Evolutionary conservation across 2,329 filamentous ascomycete species (phyloP).

Genomic region (Fusarium coffeatum): DNA sequence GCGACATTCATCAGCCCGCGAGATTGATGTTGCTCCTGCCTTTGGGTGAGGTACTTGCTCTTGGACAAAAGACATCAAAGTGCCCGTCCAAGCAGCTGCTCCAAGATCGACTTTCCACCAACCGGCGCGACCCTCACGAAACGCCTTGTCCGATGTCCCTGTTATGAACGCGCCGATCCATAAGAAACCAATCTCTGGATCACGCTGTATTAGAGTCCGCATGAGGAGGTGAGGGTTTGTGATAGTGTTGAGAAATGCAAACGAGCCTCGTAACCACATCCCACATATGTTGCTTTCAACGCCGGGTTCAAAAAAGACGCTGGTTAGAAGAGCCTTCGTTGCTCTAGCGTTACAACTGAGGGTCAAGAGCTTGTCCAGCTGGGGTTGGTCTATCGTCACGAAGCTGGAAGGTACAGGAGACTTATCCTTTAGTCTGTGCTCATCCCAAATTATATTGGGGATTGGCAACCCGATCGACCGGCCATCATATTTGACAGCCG

Average conservation of each 20-base stretch:
- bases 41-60: neutral
- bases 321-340: neutral
- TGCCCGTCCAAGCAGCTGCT: conserved; percentile 36
- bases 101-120: conserved; percentile 33
- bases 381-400: rapidly evolving
- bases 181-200: neutral
- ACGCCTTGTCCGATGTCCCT: neutral
- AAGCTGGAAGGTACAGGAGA: rapidly evolving
- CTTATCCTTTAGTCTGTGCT: rapidly evolving
- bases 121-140: conserved; percentile 7
- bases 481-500: neutral
- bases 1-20: conserved; percentile 38
- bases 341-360: neutral
- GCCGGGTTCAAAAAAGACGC: rapidly evolving
- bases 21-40: neutral
- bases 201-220: rapidly evolving
- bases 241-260: rapidly evolving
- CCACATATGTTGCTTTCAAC: neutral
- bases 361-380: neutral
- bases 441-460: rapidly evolving
- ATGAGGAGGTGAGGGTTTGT: rapidly evolving
- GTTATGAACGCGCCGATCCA: conserved; percentile 41
- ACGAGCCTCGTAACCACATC: neutral
- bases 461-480: rapidly evolving
- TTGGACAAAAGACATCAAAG: conserved; percentile 31